phyloP scores from a whole-genome alignment of 805 yeast species.

The Wickerhamiella hasegawae region DNA sequence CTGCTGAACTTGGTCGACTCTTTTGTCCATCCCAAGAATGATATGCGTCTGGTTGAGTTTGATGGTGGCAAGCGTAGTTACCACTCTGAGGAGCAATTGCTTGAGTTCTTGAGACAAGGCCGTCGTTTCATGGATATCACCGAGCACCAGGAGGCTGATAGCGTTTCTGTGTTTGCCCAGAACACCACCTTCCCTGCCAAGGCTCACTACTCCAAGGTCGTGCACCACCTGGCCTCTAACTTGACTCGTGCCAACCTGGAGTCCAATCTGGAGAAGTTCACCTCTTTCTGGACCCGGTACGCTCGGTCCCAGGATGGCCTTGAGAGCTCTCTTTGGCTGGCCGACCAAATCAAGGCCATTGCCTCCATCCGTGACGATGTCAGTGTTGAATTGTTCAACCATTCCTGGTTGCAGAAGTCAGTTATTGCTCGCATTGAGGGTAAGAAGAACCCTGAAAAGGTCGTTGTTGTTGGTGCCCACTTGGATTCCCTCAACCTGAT shows the following conservation, averaged over 20 bases:
- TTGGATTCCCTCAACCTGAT: conserved; percentile 57
- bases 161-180: conserved; percentile 14
- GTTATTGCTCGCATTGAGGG: conserved; percentile 44
- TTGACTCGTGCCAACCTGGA: conserved; percentile 35
- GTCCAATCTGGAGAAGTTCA: conserved; percentile 40
- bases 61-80: too few relatives aligned
- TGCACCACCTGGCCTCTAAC: conserved; percentile 26
- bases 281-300: conserved; percentile 61
- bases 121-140: conserved; percentile 58
- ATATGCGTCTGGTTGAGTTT: too few relatives aligned
- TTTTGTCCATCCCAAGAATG: too few relatives aligned
- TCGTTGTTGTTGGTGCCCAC: conserved; percentile 75
- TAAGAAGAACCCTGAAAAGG: conserved; percentile 25
- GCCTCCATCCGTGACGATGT: conserved; percentile 25
- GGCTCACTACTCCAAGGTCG: conserved; percentile 24
- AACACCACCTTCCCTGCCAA: conserved; percentile 38
- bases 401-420: conserved; percentile 68
- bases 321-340: conserved; percentile 58
- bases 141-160: conserved; percentile 18
- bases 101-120: too few relatives aligned
- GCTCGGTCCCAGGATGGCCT: conserved; percentile 58
- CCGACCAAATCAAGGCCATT: conserved; percentile 27
- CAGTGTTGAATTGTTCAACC: conserved; percentile 36
- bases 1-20: too few relatives aligned
- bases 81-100: too few relatives aligned